Evolutionary conservation across 768 basidiomycete genomes (phyloP), one percentile per base, ranked within the genome.

Genomic region (Lactarius deliciosus): DNA sequence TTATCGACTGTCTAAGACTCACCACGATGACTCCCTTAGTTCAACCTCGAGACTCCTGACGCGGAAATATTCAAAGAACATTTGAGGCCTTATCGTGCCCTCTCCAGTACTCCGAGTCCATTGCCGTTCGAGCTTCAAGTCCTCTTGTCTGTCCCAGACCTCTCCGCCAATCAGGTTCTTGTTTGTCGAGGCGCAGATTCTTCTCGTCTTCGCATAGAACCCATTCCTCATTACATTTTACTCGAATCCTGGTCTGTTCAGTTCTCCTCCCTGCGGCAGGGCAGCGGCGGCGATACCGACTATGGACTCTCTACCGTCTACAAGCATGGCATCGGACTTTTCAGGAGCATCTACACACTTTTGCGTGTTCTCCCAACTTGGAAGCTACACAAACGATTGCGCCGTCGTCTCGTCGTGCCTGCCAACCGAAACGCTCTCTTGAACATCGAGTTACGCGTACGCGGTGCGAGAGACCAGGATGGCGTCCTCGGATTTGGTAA

Each of bases 271-370:
- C 70, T 57, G 13, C 54, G 28, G 43, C 56, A 56, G 62, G 57
- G 36, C 43, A 22, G 63, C 32, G 74, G 74, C 63, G 41, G 55
- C 18, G 69, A 70, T 53, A 70, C 76, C 58, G 87, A 89, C 65
- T 80, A 89, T 45, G 84, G 86, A 16, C 85, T 88, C 41, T 82
- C 91, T 0, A 89, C 88, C 15, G 87, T 92, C 62, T 94, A 94
- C 82, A 94, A 94, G 76, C 87, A 92, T 71, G 86, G 88, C 41
- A 93, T 94, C 72, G 83, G 89, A 38, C 82, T 92, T 22, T 94
- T 93, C 79, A 83, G 92, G 59, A 90, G 89, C 73, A 73, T 91
- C 7, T 94, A 80, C 79, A 87, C 86, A 61, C 76, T 93, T 53
- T 80, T 93, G 56, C 83, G 90, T 61, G 81, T 91, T 30, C 81